Evolutionary conservation across 768 basidiomycete genomes (phyloP), one percentile per base, ranked within the genome.

Genomic region (Tricholoma saponaceum): DNA sequence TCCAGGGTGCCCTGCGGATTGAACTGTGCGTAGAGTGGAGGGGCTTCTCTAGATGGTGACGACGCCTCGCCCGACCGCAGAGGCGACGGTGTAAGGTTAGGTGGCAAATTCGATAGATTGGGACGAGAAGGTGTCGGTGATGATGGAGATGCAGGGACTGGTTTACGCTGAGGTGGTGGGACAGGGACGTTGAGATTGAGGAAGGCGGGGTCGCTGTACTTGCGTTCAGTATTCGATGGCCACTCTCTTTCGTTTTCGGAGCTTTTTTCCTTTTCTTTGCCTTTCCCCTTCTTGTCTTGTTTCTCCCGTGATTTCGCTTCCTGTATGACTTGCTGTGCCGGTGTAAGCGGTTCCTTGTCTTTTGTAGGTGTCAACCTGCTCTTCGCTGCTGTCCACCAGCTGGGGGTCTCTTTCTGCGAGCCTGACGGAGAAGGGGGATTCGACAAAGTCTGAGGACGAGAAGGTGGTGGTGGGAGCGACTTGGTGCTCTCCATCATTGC

Each of bases 311-410:
- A 74, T 66, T 92, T 90, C 16, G 88, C 76, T 7, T 93, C 90
- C 56, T 81, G 78, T 50, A 92, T 85, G 54, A 94, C 78, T 62
- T 91, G 90, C 64, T 93, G 91, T 0, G 92, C 91, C 8, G 91
- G 90, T 0, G 92, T 93, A n/a, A 90, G 82, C 16, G 73, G 68
- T 13, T 89, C 83, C 64, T 81, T 82, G 10, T 85, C 85, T 63
- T 92, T 93, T 12, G 87, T 87, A 2, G 91, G 89, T 0, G 90
- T 91, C 9, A 94, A 78, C 62, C 75, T 84, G 62, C 82, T 83
- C 77, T 89, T 92, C 18, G 90, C 83, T 3, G 83, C 76, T 10
- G 80, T 70, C 88, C 90, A 91, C 92, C 92, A 93, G 46, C 77
- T 77, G 1, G 69, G 23, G 43, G 60, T 66, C n/a, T 86, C 89